Evolutionary conservation across 495 filamentous ascomycete genomes (phyloP).

Genomic region (Aspergillus kassunensis): DNA sequence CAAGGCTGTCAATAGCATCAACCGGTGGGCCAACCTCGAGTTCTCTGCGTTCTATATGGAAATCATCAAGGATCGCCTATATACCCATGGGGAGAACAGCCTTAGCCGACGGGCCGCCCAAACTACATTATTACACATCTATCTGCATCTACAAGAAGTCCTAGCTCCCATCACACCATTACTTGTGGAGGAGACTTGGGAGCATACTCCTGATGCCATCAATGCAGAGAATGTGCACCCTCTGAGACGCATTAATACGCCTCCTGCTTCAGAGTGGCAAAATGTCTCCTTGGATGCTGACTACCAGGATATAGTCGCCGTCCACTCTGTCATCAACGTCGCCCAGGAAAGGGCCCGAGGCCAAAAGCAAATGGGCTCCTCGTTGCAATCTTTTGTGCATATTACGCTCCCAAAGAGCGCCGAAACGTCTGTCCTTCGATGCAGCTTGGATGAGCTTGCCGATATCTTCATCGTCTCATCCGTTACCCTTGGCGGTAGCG

Average conservation of each 20-base stretch:
- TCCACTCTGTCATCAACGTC: conserved; percentile 60
- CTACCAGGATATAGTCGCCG: conserved; percentile 54
- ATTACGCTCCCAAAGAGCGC: conserved; percentile 31
- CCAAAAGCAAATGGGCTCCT: conserved; percentile 66
- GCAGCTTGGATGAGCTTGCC: conserved; percentile 60
- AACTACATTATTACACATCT: conserved; percentile 67
- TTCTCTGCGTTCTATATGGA: conserved; percentile 95
- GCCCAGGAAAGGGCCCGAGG: conserved; percentile 64
- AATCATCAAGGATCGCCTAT: conserved; percentile 82
- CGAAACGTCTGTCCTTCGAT: conserved; percentile 38
- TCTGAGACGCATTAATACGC: conserved; percentile 33
- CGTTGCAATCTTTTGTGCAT: conserved; percentile 65
- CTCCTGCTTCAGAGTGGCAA: conserved; percentile 36
- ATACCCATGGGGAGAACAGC: conserved; percentile 65
- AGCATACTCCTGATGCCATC: conserved; percentile 62
- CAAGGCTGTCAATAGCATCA: conserved; percentile 67
- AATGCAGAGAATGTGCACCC: conserved; percentile 47
- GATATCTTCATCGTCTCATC: conserved; percentile 74
- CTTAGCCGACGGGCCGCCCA: conserved; percentile 51
- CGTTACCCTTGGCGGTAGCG: conserved; percentile 47
- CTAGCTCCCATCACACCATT: conserved; percentile 78
- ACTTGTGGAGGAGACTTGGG: conserved; percentile 86
- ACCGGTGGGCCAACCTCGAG: conserved; percentile 73
- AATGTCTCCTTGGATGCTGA: conserved; percentile 42
- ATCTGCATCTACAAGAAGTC: conserved; percentile 66